These are phyloP conservation scores for Colletotrichum godetiae DNA, from an alignment of 2,329 filamentous ascomycete species.

Conservation along the genomic window DNA sequence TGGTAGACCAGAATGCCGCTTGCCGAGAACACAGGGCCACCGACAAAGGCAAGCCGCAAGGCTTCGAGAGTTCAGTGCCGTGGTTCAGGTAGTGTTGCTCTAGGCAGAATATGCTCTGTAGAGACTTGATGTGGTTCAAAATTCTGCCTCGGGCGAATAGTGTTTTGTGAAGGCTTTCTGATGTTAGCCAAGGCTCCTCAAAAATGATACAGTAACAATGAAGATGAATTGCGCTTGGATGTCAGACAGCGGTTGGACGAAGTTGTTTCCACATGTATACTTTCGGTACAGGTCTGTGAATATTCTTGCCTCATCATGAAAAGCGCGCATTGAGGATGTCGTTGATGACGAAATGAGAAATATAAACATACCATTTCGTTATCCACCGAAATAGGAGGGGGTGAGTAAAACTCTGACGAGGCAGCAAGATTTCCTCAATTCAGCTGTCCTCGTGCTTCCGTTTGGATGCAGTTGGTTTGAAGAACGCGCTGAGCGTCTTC, in stretches of 20 bases:
- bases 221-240: constrained; percentile 33
- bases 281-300: constrained; percentile 91
- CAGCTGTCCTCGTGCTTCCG: constrained; percentile 50
- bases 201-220: constrained; percentile 19
- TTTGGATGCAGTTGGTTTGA: constrained; percentile 63
- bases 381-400: neutral
- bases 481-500: constrained; percentile 81
- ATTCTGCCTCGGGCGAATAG: neutral
- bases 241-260: constrained; percentile 90
- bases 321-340: constrained; percentile 48
- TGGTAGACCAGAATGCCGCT: no score
- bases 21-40: no score
- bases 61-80: no score
- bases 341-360: constrained; percentile 27
- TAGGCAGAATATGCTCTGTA: no score
- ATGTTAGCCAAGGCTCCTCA: constrained; percentile 14
- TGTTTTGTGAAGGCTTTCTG: neutral
- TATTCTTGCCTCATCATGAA: constrained; percentile 76
- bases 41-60: no score
- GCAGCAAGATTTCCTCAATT: constrained; percentile 31
- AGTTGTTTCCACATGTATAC: constrained; percentile 73
- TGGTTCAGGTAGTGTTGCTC: no score
- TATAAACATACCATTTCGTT: constrained; percentile 51
- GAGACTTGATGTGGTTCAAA: neutral
- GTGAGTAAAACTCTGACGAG: neutral